These are phyloP conservation scores for Eucalyptus polybractea DNA, from an alignment of 345 rosid species.

Conservation along the genomic window DNA sequence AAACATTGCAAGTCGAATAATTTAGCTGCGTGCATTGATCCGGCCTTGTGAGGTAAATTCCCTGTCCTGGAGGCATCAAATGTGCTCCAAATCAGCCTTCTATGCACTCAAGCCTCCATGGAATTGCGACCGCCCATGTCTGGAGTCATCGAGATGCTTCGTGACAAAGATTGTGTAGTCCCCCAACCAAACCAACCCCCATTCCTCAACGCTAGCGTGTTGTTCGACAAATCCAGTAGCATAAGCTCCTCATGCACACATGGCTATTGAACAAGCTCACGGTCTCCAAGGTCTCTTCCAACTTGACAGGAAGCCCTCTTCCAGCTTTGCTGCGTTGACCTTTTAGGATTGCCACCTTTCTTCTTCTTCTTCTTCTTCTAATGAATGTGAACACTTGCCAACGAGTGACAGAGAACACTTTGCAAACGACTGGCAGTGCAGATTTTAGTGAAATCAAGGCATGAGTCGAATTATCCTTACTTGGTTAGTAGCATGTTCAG, in stretches of 20 bases:
- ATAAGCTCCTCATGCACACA: background rate
- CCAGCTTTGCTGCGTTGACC: no score
- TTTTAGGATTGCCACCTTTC: no score
- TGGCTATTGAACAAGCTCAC: background rate
- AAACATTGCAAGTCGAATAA: conserved; percentile 24
- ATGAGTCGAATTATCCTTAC: background rate
- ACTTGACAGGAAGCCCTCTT: no score
- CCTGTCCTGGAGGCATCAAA: conserved; percentile 24
- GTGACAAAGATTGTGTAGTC: conserved; percentile 3
- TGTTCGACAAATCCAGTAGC: conserved; percentile 10
- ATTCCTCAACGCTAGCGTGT: conserved; percentile 52
- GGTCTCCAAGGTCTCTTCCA: no score
- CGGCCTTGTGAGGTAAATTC: conserved; percentile 10
- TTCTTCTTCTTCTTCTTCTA: no score
- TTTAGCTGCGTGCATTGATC: conserved; percentile 18
- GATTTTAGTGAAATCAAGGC: background rate
- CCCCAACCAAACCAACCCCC: conserved; percentile 68
- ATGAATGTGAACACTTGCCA: no score
- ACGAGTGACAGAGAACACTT: no score
- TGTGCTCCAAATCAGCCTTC: conserved; percentile 53
- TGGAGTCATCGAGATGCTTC: conserved; percentile 41
- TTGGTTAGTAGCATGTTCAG: background rate
- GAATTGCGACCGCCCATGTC: conserved; percentile 52
- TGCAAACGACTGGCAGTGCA: background rate
- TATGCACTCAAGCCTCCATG: conserved; percentile 65